Percentiles rank a stretch among this genome's conserved stretches.
phyloP scores from a whole-genome alignment of 768 basidiomycete genomes.

The Asterophora parasitica region DNA sequence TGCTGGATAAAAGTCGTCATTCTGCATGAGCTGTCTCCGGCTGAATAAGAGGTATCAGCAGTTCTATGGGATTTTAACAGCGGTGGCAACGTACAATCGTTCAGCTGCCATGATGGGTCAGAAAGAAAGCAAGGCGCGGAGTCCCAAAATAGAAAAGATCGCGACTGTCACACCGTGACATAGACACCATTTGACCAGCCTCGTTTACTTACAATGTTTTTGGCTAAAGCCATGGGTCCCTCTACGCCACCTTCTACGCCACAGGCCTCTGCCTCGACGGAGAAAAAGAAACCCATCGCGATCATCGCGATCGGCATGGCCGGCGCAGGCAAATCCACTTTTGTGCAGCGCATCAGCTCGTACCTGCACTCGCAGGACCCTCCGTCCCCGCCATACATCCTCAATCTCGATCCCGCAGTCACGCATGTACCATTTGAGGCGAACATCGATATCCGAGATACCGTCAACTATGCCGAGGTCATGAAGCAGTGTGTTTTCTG shows the following conservation, averaged over 20 bases:
- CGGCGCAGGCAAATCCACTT: slow-evolving; percentile 95
- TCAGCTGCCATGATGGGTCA: slow-evolving; percentile 17
- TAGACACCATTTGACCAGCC: no score
- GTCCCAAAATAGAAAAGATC: neutral
- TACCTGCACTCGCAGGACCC: slow-evolving; percentile 71
- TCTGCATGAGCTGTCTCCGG: slow-evolving; percentile 19
- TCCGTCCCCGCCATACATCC: slow-evolving; percentile 80
- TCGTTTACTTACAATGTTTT: no score
- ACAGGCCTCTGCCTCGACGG: slow-evolving; percentile 3
- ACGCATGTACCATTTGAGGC: slow-evolving; percentile 87
- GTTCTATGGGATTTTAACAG: neutral
- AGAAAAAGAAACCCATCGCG: slow-evolving; percentile 63
- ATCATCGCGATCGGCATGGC: slow-evolving; percentile 96
- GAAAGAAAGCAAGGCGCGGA: neutral
- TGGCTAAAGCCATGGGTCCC: slow-evolving; percentile 16
- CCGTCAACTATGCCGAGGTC: slow-evolving; percentile 94
- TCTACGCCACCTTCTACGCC: neutral
- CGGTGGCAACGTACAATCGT: slow-evolving; percentile 18
- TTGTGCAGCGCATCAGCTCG: slow-evolving; percentile 92
- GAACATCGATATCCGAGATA: slow-evolving; percentile 98
- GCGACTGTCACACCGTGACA: neutral
- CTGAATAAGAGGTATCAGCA: slow-evolving; percentile 4
- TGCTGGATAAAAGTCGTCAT: slow-evolving; percentile 17
- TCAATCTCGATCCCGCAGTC: slow-evolving; percentile 98
- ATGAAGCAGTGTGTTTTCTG: slow-evolving; percentile 91